These are phyloP conservation scores for Bipolaris sorokiniana DNA, from an alignment of 2,329 filamentous ascomycete genomes.

Conservation along the genomic window DNA sequence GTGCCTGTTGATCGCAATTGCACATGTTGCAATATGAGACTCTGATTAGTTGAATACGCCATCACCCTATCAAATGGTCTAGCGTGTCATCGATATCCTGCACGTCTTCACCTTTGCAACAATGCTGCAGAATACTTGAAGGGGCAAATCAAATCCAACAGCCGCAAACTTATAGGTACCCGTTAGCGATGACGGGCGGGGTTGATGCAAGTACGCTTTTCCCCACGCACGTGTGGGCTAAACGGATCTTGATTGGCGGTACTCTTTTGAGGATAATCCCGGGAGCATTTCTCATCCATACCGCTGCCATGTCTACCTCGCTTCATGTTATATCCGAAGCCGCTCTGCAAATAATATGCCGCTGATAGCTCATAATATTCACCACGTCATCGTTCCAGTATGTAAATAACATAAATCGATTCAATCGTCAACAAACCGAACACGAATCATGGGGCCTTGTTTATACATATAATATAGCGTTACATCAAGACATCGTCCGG, in stretches of 20 bases:
- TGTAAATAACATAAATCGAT: not conserved
- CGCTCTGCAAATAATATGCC: not conserved
- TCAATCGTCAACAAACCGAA: too few relatives aligned
- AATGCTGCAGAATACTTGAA: not conserved
- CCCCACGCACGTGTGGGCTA: slow-evolving; percentile 1
- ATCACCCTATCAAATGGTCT: not conserved
- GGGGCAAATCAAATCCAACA: not conserved
- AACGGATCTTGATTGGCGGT: not conserved
- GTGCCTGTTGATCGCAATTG: slow-evolving; percentile 19
- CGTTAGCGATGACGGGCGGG: not conserved
- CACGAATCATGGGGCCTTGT: too few relatives aligned
- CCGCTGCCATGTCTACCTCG: not conserved
- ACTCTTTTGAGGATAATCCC: too few relatives aligned
- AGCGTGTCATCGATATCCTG: slow-evolving; percentile 1
- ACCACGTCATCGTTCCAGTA: not conserved
- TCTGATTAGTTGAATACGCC: slow-evolving; percentile 15
- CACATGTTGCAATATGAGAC: slow-evolving; percentile 15
- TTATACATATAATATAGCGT: not conserved
- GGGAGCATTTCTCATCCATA: not conserved
- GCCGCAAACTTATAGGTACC: not conserved
- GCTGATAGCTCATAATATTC: not conserved
- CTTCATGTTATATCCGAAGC: not conserved
- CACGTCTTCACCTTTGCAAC: not conserved
- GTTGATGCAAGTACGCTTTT: not conserved
- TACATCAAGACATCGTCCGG: not conserved